Conservation (phyloP, 2,329 filamentous ascomycete genomes). For the Calonectria leucothoes region DNA sequence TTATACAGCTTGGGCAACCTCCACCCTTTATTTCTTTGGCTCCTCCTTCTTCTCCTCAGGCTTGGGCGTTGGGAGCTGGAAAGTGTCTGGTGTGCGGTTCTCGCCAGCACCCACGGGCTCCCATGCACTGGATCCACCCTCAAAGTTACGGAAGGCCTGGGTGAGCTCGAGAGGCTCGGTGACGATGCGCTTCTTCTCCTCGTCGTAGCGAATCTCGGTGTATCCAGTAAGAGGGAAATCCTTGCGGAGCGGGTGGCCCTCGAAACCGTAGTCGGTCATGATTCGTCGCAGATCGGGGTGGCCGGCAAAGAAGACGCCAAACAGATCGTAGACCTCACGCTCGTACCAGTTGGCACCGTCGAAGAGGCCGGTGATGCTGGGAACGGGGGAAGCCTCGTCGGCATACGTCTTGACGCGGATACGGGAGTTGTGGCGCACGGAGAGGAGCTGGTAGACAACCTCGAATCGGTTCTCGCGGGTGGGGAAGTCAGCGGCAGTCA, state of each 20-base stretch:
- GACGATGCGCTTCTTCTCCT: constrained; percentile 99
- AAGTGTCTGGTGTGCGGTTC: constrained; percentile 84
- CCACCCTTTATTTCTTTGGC: constrained; percentile 81
- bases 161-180: constrained; percentile 98
- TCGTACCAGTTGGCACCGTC: constrained; percentile 99
- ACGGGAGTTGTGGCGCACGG: constrained; percentile 94
- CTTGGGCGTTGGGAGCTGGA: constrained; percentile 96
- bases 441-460: constrained; percentile 97
- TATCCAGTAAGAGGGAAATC: constrained; percentile 98
- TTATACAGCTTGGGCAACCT: constrained; percentile 44
- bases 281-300: constrained; percentile 97
- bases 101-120: constrained; percentile 75
- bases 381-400: constrained; percentile 93
- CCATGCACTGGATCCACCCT: constrained; percentile 82
- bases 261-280: constrained; percentile 99
- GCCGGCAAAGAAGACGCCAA: constrained; percentile 94
- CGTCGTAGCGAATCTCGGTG: constrained; percentile 97
- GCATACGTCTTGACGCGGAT: constrained; percentile 99
- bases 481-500: constrained; percentile 96
- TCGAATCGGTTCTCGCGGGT: constrained; percentile 97
- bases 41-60: constrained; percentile 93
- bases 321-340: constrained; percentile 96
- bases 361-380: constrained; percentile 86
- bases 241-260: constrained; percentile 96
- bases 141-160: constrained; percentile 98